Evolutionary conservation across 768 basidiomycete species (phyloP).

Genomic region (Psilocybe tampanensis): DNA sequence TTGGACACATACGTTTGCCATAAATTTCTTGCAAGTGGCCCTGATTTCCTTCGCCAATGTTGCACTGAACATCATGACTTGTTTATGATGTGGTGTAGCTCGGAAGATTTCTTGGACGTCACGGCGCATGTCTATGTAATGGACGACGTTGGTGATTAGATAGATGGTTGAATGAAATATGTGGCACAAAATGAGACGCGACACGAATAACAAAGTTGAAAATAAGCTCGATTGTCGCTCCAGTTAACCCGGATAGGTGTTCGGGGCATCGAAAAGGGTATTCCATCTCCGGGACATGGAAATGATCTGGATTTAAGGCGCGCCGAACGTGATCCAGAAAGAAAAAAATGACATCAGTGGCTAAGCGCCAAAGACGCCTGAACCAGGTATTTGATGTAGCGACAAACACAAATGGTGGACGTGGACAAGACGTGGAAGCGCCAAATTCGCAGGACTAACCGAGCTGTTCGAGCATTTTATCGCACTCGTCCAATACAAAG

Average conservation of each 20-base stretch:
- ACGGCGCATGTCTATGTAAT: constrained; percentile 95
- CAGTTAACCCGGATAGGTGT: constrained; percentile 19
- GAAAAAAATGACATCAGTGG: constrained; percentile 9
- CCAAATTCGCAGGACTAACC: constrained; percentile 96
- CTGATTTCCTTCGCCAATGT: constrained; percentile 97
- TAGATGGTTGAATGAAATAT: constrained; percentile 48
- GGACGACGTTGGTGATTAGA: constrained; percentile 71
- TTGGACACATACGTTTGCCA: constrained; percentile 85
- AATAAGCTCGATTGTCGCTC: constrained; percentile 21
- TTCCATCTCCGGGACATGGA: constrained; percentile 14
- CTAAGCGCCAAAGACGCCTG: constrained; percentile 7
- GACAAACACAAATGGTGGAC: constrained; percentile 52
- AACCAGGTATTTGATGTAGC: constrained; percentile 36
- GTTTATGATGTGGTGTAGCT: constrained; percentile 98
- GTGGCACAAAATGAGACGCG: constrained; percentile 32
- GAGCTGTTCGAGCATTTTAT: constrained; percentile 99
- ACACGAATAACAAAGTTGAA: constrained; percentile 29
- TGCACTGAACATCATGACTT: constrained; percentile 99
- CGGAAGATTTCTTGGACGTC: constrained; percentile 99
- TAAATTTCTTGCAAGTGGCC: constrained; percentile 99
- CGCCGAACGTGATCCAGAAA: constrained; percentile 19
- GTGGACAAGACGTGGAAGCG: constrained; percentile 45
- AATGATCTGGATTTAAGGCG: constrained; percentile 17
- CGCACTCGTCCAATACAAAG: constrained; percentile 99
- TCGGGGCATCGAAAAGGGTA: constrained; percentile 18